A percentile compares a stretch with the other conserved stretches of the same genome.
Conservation (phyloP, 768 basidiomycete genomes). For the Suillus brevipes region DNA sequence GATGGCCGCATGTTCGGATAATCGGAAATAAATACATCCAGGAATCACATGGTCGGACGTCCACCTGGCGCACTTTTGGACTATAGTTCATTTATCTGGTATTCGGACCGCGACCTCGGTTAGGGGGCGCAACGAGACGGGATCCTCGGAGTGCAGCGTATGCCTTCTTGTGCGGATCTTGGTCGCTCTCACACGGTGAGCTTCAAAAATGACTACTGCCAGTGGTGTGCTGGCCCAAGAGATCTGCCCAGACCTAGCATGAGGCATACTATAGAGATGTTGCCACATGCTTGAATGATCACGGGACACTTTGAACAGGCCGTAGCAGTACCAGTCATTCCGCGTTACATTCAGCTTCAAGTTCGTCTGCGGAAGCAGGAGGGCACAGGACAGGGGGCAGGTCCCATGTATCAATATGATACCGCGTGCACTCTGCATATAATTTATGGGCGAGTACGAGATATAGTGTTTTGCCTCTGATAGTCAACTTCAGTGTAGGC, state of each 20-base stretch:
- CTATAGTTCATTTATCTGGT: neutral
- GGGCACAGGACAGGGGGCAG: neutral
- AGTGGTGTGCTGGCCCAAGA: neutral
- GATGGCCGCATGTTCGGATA: neutral
- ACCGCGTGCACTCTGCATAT: neutral
- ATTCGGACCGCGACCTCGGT: neutral
- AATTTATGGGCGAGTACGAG: neutral
- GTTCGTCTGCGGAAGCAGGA: neutral
- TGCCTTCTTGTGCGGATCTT: neutral
- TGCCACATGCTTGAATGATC: neutral
- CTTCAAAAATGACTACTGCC: neutral
- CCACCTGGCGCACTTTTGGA: neutral
- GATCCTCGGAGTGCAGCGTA: neutral
- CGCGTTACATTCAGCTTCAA: neutral
- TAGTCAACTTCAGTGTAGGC: constrained; percentile 4
- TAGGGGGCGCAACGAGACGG: neutral
- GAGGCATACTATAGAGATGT: neutral
- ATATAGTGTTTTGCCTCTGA: neutral
- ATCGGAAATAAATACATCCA: neutral
- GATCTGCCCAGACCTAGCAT: neutral
- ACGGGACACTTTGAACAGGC: neutral
- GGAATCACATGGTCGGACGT: neutral
- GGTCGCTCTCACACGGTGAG: neutral
- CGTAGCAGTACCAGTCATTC: neutral
- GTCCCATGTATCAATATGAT: neutral